phyloP scores from a whole-genome alignment of 495 filamentous ascomycete genomes.

The Oleoguttula mirabilis region DNA sequence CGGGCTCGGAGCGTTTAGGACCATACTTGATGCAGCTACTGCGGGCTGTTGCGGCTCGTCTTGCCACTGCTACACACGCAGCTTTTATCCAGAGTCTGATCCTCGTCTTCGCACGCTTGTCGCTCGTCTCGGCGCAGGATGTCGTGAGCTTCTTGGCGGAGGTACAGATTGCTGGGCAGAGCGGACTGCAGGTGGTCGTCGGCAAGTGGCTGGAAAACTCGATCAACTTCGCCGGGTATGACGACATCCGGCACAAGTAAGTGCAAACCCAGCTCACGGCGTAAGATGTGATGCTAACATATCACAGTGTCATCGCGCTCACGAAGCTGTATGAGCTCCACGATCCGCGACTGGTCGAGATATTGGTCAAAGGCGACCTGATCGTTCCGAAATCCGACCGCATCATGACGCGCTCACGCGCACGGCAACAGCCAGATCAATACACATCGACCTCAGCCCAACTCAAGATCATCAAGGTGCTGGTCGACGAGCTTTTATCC shows the following conservation, averaged over 20 bases:
- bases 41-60: slow-evolving; percentile 72
- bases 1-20: slow-evolving; percentile 75
- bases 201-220: slow-evolving; percentile 96
- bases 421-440: slow-evolving; percentile 71
- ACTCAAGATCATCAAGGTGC: slow-evolving; percentile 90
- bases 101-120: slow-evolving; percentile 84
- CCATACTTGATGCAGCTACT: slow-evolving; percentile 85
- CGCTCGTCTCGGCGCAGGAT: slow-evolving; percentile 70
- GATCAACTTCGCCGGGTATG: slow-evolving; percentile 88
- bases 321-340: slow-evolving; percentile 79
- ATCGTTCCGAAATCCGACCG: slow-evolving; percentile 67
- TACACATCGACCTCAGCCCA: slow-evolving; percentile 80
- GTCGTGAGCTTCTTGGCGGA: slow-evolving; percentile 84
- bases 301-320: slow-evolving; percentile 66
- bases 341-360: slow-evolving; percentile 66
- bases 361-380: slow-evolving; percentile 80
- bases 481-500: slow-evolving; percentile 74
- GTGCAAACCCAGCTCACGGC: slow-evolving; percentile 17
- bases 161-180: slow-evolving; percentile 61
- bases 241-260: slow-evolving; percentile 91
- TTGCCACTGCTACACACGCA: slow-evolving; percentile 67
- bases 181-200: slow-evolving; percentile 74
- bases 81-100: slow-evolving; percentile 87
- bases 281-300: slow-evolving; percentile 28
- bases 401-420: slow-evolving; percentile 85